Conservation (phyloP, 2,329 filamentous ascomycete genomes). For the Diaporthe citri region DNA sequence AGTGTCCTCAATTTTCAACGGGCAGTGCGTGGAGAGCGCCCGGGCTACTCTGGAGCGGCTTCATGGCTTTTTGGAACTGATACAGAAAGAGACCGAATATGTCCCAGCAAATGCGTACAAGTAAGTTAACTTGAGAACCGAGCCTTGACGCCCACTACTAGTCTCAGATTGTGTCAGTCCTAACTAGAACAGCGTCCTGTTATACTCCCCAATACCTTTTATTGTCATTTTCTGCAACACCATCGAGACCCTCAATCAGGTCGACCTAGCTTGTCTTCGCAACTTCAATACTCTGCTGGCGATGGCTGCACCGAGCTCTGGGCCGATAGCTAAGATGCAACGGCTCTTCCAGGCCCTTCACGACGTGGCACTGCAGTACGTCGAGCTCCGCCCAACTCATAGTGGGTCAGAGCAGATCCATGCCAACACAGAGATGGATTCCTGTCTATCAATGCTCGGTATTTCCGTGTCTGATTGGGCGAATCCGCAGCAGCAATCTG, state of each 20-base stretch:
- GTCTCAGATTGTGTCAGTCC: not conserved
- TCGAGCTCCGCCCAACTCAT: not conserved
- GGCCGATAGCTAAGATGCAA: not conserved
- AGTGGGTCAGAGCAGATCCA: not conserved
- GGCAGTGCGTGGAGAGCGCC: not conserved
- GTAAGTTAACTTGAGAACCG: not conserved
- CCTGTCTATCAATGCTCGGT: conserved; percentile 5
- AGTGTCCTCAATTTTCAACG: not conserved
- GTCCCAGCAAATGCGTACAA: not conserved
- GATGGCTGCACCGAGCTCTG: not conserved
- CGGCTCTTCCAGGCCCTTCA: not conserved
- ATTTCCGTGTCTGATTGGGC: not conserved
- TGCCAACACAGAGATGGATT: conserved; percentile 5
- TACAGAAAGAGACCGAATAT: not conserved
- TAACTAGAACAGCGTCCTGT: not conserved
- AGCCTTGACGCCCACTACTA: not conserved
- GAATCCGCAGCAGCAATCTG: not conserved
- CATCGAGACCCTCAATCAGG: not conserved
- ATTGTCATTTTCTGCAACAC: not conserved
- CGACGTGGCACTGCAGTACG: conserved; percentile 2
- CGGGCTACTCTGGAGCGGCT: not conserved
- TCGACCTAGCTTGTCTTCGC: not conserved
- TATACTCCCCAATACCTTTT: not conserved
- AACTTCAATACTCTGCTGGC: not conserved
- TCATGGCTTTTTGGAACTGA: not conserved